Conservation (phyloP, 2,329 filamentous ascomycete species). For the Colletotrichum somersetense region DNA sequence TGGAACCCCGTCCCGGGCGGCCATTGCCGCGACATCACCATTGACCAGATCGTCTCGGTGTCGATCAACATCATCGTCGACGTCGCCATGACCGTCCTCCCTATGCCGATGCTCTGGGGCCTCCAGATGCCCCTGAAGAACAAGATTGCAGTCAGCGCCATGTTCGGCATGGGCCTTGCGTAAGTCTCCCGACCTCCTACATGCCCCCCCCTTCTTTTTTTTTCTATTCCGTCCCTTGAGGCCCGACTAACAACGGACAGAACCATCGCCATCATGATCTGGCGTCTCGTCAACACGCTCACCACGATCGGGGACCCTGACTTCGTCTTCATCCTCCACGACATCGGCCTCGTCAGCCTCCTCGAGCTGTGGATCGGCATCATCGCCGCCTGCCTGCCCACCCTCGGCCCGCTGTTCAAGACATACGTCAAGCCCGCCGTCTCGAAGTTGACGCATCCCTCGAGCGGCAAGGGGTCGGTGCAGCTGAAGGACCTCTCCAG, state of each 20-base stretch:
- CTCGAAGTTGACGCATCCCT: conserved; percentile 36
- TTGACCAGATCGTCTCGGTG: conserved; percentile 45
- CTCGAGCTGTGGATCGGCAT: conserved; percentile 56
- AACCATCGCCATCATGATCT: conserved; percentile 55
- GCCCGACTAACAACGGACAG: conserved; percentile 30
- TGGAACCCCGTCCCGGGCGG: conserved; percentile 51
- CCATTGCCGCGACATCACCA: conserved; percentile 52
- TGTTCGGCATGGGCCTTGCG: conserved; percentile 51
- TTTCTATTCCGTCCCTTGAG: too few relatives aligned
- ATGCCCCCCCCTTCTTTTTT: too few relatives aligned
- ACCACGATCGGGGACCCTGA: conserved; percentile 41
- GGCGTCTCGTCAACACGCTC: conserved; percentile 51
- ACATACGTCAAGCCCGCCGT: conserved; percentile 43
- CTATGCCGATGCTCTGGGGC: conserved; percentile 57
- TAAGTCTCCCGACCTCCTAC: conserved; percentile 40
- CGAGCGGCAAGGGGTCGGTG: conserved; percentile 25
- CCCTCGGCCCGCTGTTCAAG: conserved; percentile 52
- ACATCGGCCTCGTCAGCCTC: conserved; percentile 53
- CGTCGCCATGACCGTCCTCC: conserved; percentile 54
- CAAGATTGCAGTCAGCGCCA: conserved; percentile 49
- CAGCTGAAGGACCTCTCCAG: conserved; percentile 25
- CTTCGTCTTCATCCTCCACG: conserved; percentile 44
- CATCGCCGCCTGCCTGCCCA: conserved; percentile 58
- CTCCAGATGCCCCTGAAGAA: conserved; percentile 56
- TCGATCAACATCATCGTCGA: conserved; percentile 48